phyloP scores from a whole-genome alignment of 139 green algal species.

The Closterium sp. region DNA sequence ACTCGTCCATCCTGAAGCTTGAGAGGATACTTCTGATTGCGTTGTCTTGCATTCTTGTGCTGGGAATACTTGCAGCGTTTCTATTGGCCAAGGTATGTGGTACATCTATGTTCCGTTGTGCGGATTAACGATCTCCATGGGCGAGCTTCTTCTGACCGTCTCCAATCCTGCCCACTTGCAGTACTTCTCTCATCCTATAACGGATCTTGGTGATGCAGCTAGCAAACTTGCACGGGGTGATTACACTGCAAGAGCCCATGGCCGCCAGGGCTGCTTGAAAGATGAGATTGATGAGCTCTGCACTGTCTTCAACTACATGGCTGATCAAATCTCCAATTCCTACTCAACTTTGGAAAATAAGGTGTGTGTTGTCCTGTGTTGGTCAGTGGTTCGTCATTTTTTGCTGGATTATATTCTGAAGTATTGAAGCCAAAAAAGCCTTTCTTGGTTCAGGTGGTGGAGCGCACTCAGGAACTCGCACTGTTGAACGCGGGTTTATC shows the following conservation, averaged over 20 bases:
- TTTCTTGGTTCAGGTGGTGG: neutral
- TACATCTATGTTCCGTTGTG: neutral
- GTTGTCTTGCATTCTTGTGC: neutral
- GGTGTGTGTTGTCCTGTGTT: neutral
- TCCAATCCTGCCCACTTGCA: neutral
- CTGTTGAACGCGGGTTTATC: neutral
- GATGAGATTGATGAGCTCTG: slow-evolving; percentile 33
- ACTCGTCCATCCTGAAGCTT: neutral
- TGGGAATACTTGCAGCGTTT: neutral
- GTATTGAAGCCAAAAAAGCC: neutral
- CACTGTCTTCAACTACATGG: slow-evolving; percentile 39
- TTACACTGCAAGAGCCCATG: neutral
- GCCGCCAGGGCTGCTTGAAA: neutral
- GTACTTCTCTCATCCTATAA: neutral
- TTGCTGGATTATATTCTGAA: neutral
- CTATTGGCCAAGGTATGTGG: neutral
- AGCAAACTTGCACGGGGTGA: neutral
- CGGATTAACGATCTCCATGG: too few species aligned
- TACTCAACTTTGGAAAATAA: slow-evolving; percentile 31
- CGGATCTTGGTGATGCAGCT: neutral
- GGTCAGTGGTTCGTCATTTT: neutral
- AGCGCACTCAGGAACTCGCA: neutral
- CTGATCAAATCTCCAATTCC: slow-evolving; percentile 13
- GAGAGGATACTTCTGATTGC: neutral
- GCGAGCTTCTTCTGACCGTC: neutral